A percentile compares a stretch with the other conserved stretches of the same genome.
Conservation (phyloP, 1,284 basidiomycete genomes). For the Melanopsichium pennsylvanicum region DNA sequence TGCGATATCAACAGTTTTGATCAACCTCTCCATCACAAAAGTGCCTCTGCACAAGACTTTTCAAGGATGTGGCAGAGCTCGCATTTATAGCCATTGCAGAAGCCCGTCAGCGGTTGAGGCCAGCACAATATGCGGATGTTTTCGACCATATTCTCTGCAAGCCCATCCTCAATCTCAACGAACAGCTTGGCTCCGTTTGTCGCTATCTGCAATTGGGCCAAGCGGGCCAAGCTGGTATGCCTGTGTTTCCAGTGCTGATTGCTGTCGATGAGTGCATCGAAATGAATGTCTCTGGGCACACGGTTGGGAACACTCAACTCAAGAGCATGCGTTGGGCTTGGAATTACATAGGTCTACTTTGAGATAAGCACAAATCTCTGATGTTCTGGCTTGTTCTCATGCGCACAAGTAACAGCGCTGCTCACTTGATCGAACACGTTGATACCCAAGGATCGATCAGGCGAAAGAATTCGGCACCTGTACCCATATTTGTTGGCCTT, state of each 20-base stretch:
- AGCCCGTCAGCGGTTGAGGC: neutral
- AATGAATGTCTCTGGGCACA: neutral
- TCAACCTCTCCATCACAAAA: no score
- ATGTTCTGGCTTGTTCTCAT: constrained; percentile 19
- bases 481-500: constrained; percentile 1
- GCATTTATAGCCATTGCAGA: neutral
- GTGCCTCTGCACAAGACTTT: neutral
- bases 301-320: neutral
- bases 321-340: constrained; percentile 3
- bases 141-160: neutral
- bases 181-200: neutral
- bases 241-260: neutral
- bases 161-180: neutral
- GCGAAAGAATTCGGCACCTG: neutral
- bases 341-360: neutral
- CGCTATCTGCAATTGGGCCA: neutral
- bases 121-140: neutral
- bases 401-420: constrained; percentile 19
- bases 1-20: no score
- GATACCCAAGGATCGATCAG: neutral
- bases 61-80: neutral
- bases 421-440: neutral
- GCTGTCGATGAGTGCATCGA: constrained; percentile 19
- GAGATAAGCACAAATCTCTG: neutral
- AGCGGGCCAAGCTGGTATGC: neutral